phyloP scores from a whole-genome alignment of 2,329 filamentous ascomycete species.

The Aspergillus viridinutans region DNA sequence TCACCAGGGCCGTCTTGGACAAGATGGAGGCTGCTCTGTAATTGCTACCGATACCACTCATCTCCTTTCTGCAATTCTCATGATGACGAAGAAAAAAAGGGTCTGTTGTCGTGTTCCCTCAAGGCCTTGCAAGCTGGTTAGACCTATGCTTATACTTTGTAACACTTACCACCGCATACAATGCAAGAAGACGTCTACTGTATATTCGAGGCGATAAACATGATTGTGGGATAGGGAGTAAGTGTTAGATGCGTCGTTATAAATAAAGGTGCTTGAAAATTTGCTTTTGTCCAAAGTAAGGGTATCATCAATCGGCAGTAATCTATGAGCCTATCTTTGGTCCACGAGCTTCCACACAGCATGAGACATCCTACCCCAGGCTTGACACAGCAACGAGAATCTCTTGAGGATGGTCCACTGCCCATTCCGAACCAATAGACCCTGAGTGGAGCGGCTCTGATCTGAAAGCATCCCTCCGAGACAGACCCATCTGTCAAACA shows the following conservation, averaged over 20 bases:
- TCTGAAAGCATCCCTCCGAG: background rate
- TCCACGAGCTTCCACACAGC: background rate
- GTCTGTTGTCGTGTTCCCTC: conserved; percentile 12
- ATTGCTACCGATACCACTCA: conserved; percentile 26
- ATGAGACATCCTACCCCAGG: background rate
- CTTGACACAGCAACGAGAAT: background rate
- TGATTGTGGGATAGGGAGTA: conserved; percentile 9
- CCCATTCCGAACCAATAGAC: background rate
- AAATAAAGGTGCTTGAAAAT: conserved; percentile 6
- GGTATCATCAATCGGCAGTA: background rate
- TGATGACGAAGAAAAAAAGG: conserved; percentile 18
- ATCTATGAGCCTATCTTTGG: background rate
- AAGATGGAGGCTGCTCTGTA: conserved; percentile 79
- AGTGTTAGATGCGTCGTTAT: conserved; percentile 12
- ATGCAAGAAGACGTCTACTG: conserved; percentile 20
- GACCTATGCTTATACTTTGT: conserved; percentile 21
- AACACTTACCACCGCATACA: conserved; percentile 23
- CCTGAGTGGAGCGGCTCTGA: background rate
- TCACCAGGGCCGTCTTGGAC: conserved; percentile 88
- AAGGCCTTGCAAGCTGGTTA: conserved; percentile 9
- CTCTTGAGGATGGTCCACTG: background rate
- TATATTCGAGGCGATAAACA: conserved; percentile 12
- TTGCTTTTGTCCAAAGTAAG: background rate
- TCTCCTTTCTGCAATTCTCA: conserved; percentile 20
- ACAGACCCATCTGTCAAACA: background rate